Evolutionary conservation across 176 grass and related monocot genomes (phyloP), one percentile per base, ranked within the genome.

Genomic region (Phyllostachys edulis): DNA sequence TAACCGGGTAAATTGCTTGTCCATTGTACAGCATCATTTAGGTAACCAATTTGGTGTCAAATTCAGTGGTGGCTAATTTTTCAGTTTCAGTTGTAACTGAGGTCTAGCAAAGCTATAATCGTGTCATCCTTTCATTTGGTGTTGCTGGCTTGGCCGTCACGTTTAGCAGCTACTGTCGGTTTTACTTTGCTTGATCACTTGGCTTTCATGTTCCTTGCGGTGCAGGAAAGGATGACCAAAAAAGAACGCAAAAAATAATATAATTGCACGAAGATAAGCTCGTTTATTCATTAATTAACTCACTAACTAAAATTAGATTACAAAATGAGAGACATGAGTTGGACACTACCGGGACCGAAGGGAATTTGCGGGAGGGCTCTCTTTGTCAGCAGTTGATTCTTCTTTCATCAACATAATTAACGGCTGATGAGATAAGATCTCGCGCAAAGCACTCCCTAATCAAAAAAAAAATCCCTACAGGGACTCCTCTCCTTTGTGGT

Each of bases 201-300:
- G 62, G 61, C 20, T 69, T 60, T 87, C 71, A 15, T 62, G 74
- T 87, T 61, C 71, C 78, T 87, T 82, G 71, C 62, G 51, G 73
- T 27, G 29, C 70, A 65, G 27, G 63, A 40, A 82, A 82, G 85
- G 13, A 60, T 69, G 78, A 69, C 41, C 41, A 71, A 5, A 23
- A 38, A 47, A 18, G 0, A 45, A 57, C 3, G 24, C 7, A 17
- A 7, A 55, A 9, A 51, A 49, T 2, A 16, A 37, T 52, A 37
- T 9, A 18, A 40, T 1, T 45, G 17, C 64, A 47, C 51, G 61
- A 38, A 62, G 65, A 62, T 17, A 37, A 47, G 63, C 7, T 61
- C 16, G 52, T 71, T 50, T 11, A 2, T 12, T 3, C 1, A 27
- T 42, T 12, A 45, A 5, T 18, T 9, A 51, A 66, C 15, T 34